A percentile compares a stretch with the other conserved stretches of the same genome.
Conservation (phyloP, 2,329 filamentous ascomycete genomes). For the Scytalidium sp. region DNA sequence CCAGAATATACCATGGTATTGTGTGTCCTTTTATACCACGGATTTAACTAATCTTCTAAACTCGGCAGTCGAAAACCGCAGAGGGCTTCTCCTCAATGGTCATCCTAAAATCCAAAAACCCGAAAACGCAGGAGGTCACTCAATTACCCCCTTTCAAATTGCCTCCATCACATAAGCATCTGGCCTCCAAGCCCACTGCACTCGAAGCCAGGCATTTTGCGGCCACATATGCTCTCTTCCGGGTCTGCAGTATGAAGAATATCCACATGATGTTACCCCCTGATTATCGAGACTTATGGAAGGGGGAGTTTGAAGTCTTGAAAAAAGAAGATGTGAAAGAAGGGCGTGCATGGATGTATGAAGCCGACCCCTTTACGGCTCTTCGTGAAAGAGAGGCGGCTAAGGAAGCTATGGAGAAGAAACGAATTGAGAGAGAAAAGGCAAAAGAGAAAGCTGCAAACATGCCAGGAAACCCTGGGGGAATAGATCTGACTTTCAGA, state of each 20-base stretch:
- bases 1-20: conserved; percentile 82
- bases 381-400: conserved; percentile 77
- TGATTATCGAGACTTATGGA: conserved; percentile 87
- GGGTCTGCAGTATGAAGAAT: conserved; percentile 94
- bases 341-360: conserved; percentile 86
- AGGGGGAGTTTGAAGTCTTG: conserved; percentile 75
- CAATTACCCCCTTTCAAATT: conserved; percentile 80
- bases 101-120: conserved; percentile 70
- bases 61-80: conserved; percentile 56
- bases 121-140: conserved; percentile 76
- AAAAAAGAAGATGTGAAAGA: conserved; percentile 79
- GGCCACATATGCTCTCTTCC: conserved; percentile 85
- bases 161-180: conserved; percentile 70
- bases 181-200: conserved; percentile 73
- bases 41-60: conserved; percentile 3
- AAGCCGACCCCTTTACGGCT: conserved; percentile 87
- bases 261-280: conserved; percentile 92
- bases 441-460: conserved; percentile 65
- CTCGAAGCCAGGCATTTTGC: conserved; percentile 92
- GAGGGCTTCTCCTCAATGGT: conserved; percentile 80
- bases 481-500: conserved; percentile 44
- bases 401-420: conserved; percentile 74
- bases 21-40: not conserved
- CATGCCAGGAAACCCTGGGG: conserved; percentile 54
- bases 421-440: conserved; percentile 67